Conservation (phyloP, 345 rosid genomes). For the Garcia nutans region DNA sequence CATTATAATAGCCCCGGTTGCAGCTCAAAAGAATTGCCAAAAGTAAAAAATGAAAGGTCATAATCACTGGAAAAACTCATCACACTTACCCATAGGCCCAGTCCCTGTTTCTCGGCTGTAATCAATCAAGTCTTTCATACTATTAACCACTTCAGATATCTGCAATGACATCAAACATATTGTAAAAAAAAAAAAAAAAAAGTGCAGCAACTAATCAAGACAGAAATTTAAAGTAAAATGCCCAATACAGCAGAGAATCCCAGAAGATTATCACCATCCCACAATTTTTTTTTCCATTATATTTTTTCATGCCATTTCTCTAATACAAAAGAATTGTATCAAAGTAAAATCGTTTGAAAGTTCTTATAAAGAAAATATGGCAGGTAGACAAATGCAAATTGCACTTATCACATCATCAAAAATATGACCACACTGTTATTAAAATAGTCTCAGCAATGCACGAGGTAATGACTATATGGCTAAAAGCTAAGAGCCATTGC, state of each 20-base stretch:
- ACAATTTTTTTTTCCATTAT: background rate
- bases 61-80: background rate
- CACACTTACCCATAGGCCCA: constrained; percentile 93
- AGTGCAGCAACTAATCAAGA: background rate
- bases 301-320: background rate
- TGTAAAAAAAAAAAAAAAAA: background rate
- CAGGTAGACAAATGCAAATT: background rate
- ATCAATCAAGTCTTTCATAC: constrained; percentile 99
- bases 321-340: background rate
- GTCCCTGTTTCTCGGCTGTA: constrained; percentile 86
- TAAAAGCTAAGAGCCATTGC: background rate
- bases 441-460: background rate
- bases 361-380: background rate
- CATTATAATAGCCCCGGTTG: background rate
- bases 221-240: background rate
- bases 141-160: constrained; percentile 97
- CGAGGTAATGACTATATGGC: background rate
- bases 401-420: background rate
- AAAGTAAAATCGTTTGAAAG: background rate
- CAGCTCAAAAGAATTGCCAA: background rate
- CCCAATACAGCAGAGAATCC: background rate
- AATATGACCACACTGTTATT: background rate
- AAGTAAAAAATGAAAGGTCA: background rate
- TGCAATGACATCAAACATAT: constrained; percentile 28
- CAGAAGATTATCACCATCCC: background rate